These are phyloP conservation scores for Puccinia hordei DNA, from an alignment of 1,284 basidiomycete genomes.

Conservation along the genomic window DNA sequence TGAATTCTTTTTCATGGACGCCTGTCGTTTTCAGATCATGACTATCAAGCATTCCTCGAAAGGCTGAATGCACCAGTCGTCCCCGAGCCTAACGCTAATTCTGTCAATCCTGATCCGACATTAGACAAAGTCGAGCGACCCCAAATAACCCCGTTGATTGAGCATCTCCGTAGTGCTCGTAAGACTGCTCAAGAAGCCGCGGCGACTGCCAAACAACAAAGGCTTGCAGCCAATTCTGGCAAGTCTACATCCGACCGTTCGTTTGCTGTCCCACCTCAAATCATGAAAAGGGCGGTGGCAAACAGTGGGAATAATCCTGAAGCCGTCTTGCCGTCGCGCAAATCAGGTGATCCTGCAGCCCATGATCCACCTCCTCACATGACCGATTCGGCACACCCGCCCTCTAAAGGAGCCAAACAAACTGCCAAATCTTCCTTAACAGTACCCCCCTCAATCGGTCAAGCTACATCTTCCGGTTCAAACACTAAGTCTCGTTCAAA, in stretches of 20 bases:
- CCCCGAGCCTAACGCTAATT: neutral
- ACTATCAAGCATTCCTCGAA: constrained; percentile 77
- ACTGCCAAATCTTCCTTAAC: neutral
- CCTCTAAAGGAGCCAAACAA: constrained; percentile 19
- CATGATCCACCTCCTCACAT: constrained; percentile 7
- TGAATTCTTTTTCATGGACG: constrained; percentile 52
- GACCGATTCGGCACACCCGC: neutral
- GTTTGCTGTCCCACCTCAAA: constrained; percentile 17
- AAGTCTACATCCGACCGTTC: constrained; percentile 6
- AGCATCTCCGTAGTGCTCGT: constrained; percentile 70
- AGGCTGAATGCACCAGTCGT: constrained; percentile 60
- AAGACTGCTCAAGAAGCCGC: constrained; percentile 34
- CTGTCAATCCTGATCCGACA: constrained; percentile 56
- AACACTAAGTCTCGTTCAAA: constrained; percentile 13
- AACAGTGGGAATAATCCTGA: neutral
- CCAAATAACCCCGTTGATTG: constrained; percentile 81
- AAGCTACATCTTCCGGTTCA: neutral
- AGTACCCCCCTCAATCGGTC: neutral
- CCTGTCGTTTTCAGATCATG: constrained; percentile 66
- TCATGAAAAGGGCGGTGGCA: constrained; percentile 23
- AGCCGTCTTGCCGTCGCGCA: neutral
- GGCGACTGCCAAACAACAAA: constrained; percentile 30
- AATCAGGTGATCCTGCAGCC: neutral
- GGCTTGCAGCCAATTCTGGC: neutral
- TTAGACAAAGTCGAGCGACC: constrained; percentile 67